Base-by-base conservation (phyloP, 352 stramenopile genomes). In the Globisporangium middletonii region DNA sequence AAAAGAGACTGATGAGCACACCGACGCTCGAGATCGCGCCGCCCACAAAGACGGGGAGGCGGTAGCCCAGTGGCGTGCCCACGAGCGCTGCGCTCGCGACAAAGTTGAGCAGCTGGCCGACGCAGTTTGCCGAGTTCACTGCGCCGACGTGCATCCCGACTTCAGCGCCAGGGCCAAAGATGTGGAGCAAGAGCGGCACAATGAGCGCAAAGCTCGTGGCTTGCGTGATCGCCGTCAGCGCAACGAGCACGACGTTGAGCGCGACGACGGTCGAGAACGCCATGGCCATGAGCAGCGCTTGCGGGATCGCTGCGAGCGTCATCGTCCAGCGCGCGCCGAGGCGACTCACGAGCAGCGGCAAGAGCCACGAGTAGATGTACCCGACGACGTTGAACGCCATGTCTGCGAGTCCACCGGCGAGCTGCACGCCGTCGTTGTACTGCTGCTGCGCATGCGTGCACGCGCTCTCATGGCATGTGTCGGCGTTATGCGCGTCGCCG, bases 61-160 rank as follows among this genome's bases (percentile, higher is more conserved):
- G 44, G 30, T 71, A 74, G 4, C 60, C 65, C 18, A 73, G 45
- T 26, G 57, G 50, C 8, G 65, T 68, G 13, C 48, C 51, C 12
- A 73, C 65, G 15, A 86, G 41, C 15, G 64, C 69, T n/a, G 74
- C 67, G 3, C 72, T 72, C 2, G 76, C 52, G 16, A 67, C 63
- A 42, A 79, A 86, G 55, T 85, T 87, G 9, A 85, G 60, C 44
- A 85, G 37, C 57, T 85, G 75, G 1, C 77, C 75, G 26, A 68
- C 59, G 46, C 75, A 83, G 16, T 78, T 79, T 6, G 72, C 72
- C 19, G 75, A 77, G 54, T 83, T 85, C 50, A 85, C 44, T 26
- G 77, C 73, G 23, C 75, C 77, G 15, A 82, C 71, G 45, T 78
- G 75, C 18, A 87, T 68, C 8, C 77, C 77, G 27, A 85, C 73